Evolutionary conservation across 176 grass and related monocot species (phyloP).

Genomic region (Luzula sylvatica): DNA sequence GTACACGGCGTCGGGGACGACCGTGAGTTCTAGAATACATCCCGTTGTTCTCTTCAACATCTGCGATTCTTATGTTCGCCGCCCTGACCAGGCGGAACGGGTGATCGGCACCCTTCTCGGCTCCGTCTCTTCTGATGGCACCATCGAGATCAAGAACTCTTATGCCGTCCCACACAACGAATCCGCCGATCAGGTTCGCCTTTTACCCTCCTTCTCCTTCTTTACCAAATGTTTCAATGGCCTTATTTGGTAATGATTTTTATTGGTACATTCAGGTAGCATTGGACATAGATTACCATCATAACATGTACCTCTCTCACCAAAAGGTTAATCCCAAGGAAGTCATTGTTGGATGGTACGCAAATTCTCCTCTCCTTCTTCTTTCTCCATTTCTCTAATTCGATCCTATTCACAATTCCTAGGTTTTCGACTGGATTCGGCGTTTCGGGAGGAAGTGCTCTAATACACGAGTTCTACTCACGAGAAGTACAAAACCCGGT

Average conservation of each 20-base stretch:
- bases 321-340: constrained; percentile 92
- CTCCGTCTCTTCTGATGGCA: constrained; percentile 69
- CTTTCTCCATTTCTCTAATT: neutral
- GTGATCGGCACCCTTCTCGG: constrained; percentile 96
- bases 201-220: neutral
- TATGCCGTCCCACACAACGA: constrained; percentile 91
- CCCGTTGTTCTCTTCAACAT: constrained; percentile 82
- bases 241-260: neutral
- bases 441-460: constrained; percentile 69
- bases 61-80: constrained; percentile 83
- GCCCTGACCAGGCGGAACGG: constrained; percentile 79
- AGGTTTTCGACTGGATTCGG: constrained; percentile 98
- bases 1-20: constrained; percentile 22
- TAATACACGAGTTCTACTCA: constrained; percentile 93
- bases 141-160: constrained; percentile 82
- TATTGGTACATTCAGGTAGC: constrained; percentile 45
- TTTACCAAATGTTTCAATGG: neutral
- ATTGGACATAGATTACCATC: constrained; percentile 90
- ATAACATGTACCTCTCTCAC: constrained; percentile 79
- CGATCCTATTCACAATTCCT: neutral
- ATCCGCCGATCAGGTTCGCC: constrained; percentile 71
- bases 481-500: constrained; percentile 68
- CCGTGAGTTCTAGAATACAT: constrained; percentile 40
- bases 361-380: neutral
- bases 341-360: constrained; percentile 85